Conservation (phyloP, 2,329 filamentous ascomycete species). For the Hypoxylon sp. region DNA sequence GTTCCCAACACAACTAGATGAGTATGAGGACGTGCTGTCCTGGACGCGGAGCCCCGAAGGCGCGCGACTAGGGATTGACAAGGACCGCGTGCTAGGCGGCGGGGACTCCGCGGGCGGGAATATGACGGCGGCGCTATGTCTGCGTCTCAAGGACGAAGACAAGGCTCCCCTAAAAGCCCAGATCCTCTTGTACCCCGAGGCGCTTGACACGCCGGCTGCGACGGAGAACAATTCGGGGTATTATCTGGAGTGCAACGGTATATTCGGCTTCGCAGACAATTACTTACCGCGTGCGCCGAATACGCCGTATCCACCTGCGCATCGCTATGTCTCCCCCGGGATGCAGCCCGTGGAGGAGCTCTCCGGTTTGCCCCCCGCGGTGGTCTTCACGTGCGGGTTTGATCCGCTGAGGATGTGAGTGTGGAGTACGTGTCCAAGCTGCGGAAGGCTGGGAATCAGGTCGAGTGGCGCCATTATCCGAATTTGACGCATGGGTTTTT, state of each 20-base stretch:
- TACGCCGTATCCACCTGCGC: slow-evolving; percentile 35
- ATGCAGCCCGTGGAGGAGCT: slow-evolving; percentile 42
- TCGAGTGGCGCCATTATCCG: slow-evolving; percentile 43
- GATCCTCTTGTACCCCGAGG: slow-evolving; percentile 49
- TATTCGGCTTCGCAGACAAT: slow-evolving; percentile 48
- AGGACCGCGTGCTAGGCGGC: slow-evolving; percentile 43
- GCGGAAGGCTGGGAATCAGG: slow-evolving; percentile 40
- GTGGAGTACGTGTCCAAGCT: slow-evolving; percentile 45
- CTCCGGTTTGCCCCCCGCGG: slow-evolving; percentile 39
- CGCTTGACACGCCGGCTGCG: slow-evolving; percentile 46
- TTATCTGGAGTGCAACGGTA: slow-evolving; percentile 49
- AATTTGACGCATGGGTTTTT: slow-evolving; percentile 44
- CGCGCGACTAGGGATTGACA: slow-evolving; percentile 40
- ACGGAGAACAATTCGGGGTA: slow-evolving; percentile 47
- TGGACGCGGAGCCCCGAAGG: slow-evolving; percentile 42
- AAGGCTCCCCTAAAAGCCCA: slow-evolving; percentile 42
- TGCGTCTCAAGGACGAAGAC: slow-evolving; percentile 43
- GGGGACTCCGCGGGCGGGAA: slow-evolving; percentile 46
- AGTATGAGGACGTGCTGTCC: slow-evolving; percentile 46
- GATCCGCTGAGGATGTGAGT: slow-evolving; percentile 46
- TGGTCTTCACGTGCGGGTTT: slow-evolving; percentile 46
- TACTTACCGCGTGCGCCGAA: slow-evolving; percentile 38
- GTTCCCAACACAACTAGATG: slow-evolving; percentile 47
- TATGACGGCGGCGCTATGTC: slow-evolving; percentile 46
- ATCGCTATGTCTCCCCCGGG: slow-evolving; percentile 45